Percentiles rank a stretch among this genome's conserved stretches.
Conservation (phyloP, 2,329 filamentous ascomycete genomes). For the Xylariaceae sp. region DNA sequence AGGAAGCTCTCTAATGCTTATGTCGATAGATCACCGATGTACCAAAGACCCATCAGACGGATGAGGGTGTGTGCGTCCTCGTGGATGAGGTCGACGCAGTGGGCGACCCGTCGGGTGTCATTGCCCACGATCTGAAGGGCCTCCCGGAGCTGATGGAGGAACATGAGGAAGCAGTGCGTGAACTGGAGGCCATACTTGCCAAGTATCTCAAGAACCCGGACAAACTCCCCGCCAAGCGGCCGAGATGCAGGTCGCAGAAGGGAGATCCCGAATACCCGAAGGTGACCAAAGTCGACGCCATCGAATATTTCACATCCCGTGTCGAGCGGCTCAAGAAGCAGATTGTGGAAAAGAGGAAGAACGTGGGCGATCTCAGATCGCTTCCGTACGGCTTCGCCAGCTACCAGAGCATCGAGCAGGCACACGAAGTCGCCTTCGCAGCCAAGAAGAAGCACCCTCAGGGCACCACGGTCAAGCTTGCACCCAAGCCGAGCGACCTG, state of each 20-base stretch:
- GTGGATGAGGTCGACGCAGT: slow-evolving; percentile 31
- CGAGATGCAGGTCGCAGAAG: slow-evolving; percentile 69
- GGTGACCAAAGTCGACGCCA: slow-evolving; percentile 76
- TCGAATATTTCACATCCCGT: slow-evolving; percentile 78
- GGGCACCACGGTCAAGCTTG: slow-evolving; percentile 66
- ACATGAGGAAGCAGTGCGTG: slow-evolving; percentile 69
- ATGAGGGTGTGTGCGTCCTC: slow-evolving; percentile 69
- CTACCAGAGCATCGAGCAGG: slow-evolving; percentile 76
- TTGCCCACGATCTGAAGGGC: slow-evolving; percentile 84
- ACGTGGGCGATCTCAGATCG: slow-evolving; percentile 78
- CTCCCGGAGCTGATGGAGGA: slow-evolving; percentile 75
- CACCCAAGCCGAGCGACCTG: slow-evolving; percentile 78
- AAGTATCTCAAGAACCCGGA: slow-evolving; percentile 83
- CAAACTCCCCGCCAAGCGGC: slow-evolving; percentile 65
- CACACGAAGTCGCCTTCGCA: slow-evolving; percentile 76
- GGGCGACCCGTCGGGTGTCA: slow-evolving; percentile 35
- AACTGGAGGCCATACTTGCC: slow-evolving; percentile 72
- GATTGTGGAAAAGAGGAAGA: slow-evolving; percentile 71
- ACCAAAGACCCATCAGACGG: slow-evolving; percentile 62
- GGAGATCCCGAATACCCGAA: slow-evolving; percentile 58
- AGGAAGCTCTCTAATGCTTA: too few species aligned
- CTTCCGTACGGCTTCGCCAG: slow-evolving; percentile 90
- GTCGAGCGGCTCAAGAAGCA: slow-evolving; percentile 73
- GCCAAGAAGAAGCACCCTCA: slow-evolving; percentile 70
- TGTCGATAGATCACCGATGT: slow-evolving; percentile 81